These are phyloP conservation scores for Rutstroemia sp. DNA, from an alignment of 2,329 filamentous ascomycete species.

Conservation along the genomic window DNA sequence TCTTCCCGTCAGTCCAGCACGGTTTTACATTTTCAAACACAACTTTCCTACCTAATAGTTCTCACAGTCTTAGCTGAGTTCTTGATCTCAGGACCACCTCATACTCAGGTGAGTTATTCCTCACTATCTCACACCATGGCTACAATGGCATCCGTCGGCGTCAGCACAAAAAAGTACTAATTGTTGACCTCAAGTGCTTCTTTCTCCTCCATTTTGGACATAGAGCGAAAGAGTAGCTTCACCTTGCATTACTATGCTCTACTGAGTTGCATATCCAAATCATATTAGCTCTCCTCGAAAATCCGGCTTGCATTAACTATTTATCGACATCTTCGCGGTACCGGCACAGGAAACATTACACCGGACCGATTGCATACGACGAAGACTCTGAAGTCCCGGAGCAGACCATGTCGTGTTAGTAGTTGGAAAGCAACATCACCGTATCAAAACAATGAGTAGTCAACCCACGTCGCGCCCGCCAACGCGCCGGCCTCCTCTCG, in stretches of 20 bases:
- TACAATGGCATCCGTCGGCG: not conserved
- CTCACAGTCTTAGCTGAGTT: too few relatives aligned
- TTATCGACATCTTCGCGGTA: not conserved
- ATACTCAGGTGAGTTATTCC: too few relatives aligned
- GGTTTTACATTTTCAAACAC: not conserved
- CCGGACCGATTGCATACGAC: not conserved
- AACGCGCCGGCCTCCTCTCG: conserved; percentile 27
- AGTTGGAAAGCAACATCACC: not conserved
- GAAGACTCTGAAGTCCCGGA: not conserved
- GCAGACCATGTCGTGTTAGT: not conserved
- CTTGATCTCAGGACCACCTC: too few relatives aligned
- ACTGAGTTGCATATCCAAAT: not conserved
- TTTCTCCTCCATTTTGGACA: conserved; percentile 2
- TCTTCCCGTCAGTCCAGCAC: not conserved
- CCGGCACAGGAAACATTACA: not conserved
- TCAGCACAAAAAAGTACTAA: not conserved
- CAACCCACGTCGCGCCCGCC: conserved; percentile 18
- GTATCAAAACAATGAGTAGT: conserved; percentile 16
- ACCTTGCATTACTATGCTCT: conserved; percentile 4
- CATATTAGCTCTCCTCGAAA: not conserved
- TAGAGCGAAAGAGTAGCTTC: not conserved
- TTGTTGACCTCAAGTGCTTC: not conserved
- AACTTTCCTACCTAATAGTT: too few relatives aligned
- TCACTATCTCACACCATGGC: too few relatives aligned
- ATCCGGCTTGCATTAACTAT: not conserved